A percentile compares a stretch with the other conserved stretches of the same genome.
Evolutionary conservation across 2,329 filamentous ascomycete genomes (phyloP).

Genomic region (Aspergillus calidoustus): DNA sequence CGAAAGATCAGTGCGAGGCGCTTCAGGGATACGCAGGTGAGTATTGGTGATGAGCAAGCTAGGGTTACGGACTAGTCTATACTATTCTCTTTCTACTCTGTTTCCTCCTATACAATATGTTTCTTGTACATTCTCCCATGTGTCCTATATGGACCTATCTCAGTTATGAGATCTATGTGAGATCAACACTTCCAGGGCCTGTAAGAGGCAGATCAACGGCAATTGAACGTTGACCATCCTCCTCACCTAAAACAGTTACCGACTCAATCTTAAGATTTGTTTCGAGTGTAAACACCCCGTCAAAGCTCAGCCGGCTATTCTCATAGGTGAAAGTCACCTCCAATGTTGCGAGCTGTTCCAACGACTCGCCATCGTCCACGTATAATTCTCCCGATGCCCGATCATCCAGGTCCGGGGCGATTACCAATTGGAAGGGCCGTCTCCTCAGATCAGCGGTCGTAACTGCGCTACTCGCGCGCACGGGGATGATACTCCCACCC

Average conservation of each 20-base stretch:
- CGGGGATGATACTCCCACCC: conserved; percentile 65
- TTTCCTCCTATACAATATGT: too few species aligned
- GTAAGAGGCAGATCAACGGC: neutral
- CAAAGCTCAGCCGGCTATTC: neutral
- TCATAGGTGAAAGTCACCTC: conserved; percentile 4
- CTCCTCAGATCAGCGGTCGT: conserved; percentile 65
- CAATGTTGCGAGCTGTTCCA: conserved; percentile 1
- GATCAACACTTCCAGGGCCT: neutral
- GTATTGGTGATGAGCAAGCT: conserved; percentile 17
- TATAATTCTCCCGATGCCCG: conserved; percentile 51
- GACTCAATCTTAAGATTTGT: neutral
- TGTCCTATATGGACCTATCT: neutral
- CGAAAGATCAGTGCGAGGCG: conserved; percentile 43
- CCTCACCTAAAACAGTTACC: neutral
- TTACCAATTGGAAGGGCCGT: conserved; percentile 70
- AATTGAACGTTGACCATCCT: neutral
- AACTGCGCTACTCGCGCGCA: conserved; percentile 58
- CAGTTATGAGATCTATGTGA: neutral
- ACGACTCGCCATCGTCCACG: conserved; percentile 7
- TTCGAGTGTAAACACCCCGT: neutral
- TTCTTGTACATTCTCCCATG: too few species aligned
- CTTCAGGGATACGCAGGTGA: conserved; percentile 41
- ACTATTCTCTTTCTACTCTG: neutral
- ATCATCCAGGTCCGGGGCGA: conserved; percentile 67
- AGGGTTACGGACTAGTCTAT: neutral